Percentiles rank a stretch among this genome's conserved stretches.
These are phyloP conservation scores for Tetragonia tetragonoides DNA, from an alignment of 148 eudicot species.

Conservation along the genomic window DNA sequence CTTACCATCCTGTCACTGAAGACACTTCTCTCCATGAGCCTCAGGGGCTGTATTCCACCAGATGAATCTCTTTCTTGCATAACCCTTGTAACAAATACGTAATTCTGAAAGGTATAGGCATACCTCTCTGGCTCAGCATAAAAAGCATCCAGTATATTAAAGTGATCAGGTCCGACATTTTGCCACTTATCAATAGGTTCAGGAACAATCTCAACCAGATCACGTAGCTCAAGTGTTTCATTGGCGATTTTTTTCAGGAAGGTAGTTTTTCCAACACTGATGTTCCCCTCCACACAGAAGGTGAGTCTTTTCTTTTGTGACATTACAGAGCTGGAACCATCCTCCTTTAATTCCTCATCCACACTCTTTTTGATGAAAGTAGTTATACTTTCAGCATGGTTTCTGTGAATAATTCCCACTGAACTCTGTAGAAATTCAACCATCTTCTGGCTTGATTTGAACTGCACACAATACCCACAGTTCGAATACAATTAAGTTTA, in stretches of 20 bases:
- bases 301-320: slow-evolving; percentile 67
- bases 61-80: slow-evolving; percentile 98
- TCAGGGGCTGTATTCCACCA: slow-evolving; percentile 79
- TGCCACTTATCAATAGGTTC: slow-evolving; percentile 97
- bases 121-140: slow-evolving; percentile 88
- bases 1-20: slow-evolving; percentile 96
- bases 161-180: slow-evolving; percentile 86
- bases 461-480: slow-evolving; percentile 40
- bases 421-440: slow-evolving; percentile 77
- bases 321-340: slow-evolving; percentile 37
- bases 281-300: slow-evolving; percentile 94
- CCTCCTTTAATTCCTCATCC: slow-evolving; percentile 74
- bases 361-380: slow-evolving; percentile 74
- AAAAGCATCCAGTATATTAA: slow-evolving; percentile 85
- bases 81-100: slow-evolving; percentile 91
- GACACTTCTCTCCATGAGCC: slow-evolving; percentile 94
- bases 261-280: slow-evolving; percentile 94
- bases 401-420: slow-evolving; percentile 86
- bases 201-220: slow-evolving; percentile 92
- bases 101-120: slow-evolving; percentile 95
- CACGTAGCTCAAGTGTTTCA: slow-evolving; percentile 88
- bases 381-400: slow-evolving; percentile 95
- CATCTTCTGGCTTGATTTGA: slow-evolving; percentile 77
- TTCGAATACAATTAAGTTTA: neutral
- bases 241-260: slow-evolving; percentile 92